phyloP scores from a whole-genome alignment of 2,329 filamentous ascomycete species.

The Beauveria medogensis region DNA sequence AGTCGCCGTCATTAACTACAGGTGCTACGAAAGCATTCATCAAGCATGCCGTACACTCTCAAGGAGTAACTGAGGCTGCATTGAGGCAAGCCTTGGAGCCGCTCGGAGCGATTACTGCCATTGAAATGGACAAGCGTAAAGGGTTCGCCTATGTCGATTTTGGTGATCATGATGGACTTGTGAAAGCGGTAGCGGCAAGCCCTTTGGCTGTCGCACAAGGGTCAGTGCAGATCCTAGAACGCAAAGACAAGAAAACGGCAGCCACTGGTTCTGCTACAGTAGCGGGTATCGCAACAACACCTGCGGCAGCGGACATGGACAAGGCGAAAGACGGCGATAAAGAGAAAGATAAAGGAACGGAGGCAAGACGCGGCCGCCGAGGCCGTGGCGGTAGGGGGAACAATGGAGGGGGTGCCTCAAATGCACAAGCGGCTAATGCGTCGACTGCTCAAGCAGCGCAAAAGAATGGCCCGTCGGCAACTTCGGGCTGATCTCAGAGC shows the following conservation, averaged over 20 bases:
- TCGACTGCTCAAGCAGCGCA: neutral
- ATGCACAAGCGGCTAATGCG: conserved; percentile 9
- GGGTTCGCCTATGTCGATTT: conserved; percentile 94
- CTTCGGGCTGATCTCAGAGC: conserved; percentile 11
- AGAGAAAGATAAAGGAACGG: conserved; percentile 14
- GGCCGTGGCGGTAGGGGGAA: conserved; percentile 23
- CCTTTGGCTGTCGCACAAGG: conserved; percentile 77
- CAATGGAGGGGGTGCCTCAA: conserved; percentile 2
- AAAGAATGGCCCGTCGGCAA: neutral
- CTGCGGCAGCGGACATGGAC: conserved; percentile 7
- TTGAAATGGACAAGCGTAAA: conserved; percentile 92
- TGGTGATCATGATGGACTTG: conserved; percentile 60
- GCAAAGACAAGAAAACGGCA: conserved; percentile 52
- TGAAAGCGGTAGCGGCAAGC: conserved; percentile 73
- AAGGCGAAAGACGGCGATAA: conserved; percentile 19
- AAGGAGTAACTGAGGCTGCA: conserved; percentile 78
- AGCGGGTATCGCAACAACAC: neutral
- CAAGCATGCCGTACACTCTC: conserved; percentile 79
- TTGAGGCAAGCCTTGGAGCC: conserved; percentile 65
- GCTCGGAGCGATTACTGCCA: conserved; percentile 67
- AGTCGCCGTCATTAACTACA: conserved; percentile 20
- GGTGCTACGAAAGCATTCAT: conserved; percentile 63
- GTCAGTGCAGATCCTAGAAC: conserved; percentile 78
- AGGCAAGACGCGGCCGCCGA: conserved; percentile 26
- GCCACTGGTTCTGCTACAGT: conserved; percentile 9